These are phyloP conservation scores for Rhodotorula kratochvilovae DNA, from an alignment of 768 basidiomycete genomes.

Conservation along the genomic window DNA sequence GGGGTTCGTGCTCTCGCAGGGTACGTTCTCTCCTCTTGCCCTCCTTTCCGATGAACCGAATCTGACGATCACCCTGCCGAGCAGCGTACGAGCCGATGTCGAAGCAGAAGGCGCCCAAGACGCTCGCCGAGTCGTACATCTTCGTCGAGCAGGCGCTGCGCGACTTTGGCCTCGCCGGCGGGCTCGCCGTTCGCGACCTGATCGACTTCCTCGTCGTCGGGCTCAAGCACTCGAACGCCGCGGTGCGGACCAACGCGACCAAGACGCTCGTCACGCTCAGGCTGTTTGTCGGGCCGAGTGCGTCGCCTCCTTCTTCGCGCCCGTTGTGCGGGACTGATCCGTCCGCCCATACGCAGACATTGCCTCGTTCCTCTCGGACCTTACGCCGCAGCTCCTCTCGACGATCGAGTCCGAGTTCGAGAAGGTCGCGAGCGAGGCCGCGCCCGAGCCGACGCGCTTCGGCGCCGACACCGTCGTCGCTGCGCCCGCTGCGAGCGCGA, in stretches of 20 bases:
- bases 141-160: constrained; percentile 82
- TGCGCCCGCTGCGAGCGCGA: constrained; percentile 51
- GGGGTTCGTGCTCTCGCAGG: constrained; percentile 88
- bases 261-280: constrained; percentile 86
- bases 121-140: constrained; percentile 77
- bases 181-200: constrained; percentile 67
- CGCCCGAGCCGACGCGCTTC: constrained; percentile 72
- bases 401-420: constrained; percentile 91
- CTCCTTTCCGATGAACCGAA: neutral
- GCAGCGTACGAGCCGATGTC: constrained; percentile 85
- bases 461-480: constrained; percentile 68
- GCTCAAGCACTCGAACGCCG: constrained; percentile 87
- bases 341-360: constrained; percentile 57
- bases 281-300: constrained; percentile 83
- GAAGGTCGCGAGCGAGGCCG: constrained; percentile 70
- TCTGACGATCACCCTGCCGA: neutral
- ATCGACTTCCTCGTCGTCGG: constrained; percentile 86
- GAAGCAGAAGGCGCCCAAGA: constrained; percentile 96
- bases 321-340: neutral
- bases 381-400: constrained; percentile 84
- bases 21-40: constrained; percentile 52
- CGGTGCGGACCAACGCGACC: constrained; percentile 88
- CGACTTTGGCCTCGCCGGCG: constrained; percentile 85
- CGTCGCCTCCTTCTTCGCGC: constrained; percentile 35
- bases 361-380: constrained; percentile 84